Evolutionary conservation across 2,329 filamentous ascomycete genomes (phyloP).

Genomic region (Paracoccidioides brasiliensis): DNA sequence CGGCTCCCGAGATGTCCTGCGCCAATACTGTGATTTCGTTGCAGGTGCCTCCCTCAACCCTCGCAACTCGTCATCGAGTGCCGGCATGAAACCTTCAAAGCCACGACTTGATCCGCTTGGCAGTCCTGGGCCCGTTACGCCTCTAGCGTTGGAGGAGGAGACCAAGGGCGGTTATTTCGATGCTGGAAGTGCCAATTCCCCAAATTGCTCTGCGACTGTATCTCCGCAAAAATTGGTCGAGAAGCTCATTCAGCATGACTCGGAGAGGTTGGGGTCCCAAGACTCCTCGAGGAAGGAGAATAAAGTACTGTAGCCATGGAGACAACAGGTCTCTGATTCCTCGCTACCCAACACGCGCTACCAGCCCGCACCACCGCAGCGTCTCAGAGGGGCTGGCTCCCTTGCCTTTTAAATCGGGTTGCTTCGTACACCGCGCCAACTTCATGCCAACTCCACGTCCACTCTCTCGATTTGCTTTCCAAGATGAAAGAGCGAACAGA

Average conservation of each 20-base stretch:
- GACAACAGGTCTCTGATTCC: background rate
- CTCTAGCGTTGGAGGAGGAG: slow-evolving; percentile 29
- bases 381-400: too few relatives aligned
- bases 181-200: slow-evolving; percentile 15
- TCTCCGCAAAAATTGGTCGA: slow-evolving; percentile 23
- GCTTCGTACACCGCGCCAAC: too few relatives aligned
- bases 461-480: too few relatives aligned
- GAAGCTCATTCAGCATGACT: slow-evolving; percentile 22
- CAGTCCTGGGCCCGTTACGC: slow-evolving; percentile 36
- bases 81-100: slow-evolving; percentile 27
- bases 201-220: slow-evolving; percentile 13
- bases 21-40: slow-evolving; percentile 33
- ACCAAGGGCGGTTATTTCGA: slow-evolving; percentile 27
- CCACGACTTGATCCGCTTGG: slow-evolving; percentile 33
- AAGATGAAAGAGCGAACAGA: too few relatives aligned
- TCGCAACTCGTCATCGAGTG: slow-evolving; percentile 16
- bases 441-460: too few relatives aligned
- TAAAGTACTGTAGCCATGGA: slow-evolving; percentile 17
- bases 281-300: slow-evolving; percentile 17
- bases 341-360: background rate
- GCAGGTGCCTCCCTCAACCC: slow-evolving; percentile 23
- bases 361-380: background rate
- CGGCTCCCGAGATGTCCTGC: slow-evolving; percentile 25
- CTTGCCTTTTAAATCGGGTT: too few relatives aligned
- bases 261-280: slow-evolving; percentile 16